Base-by-base conservation (phyloP, 192 early-diverging fungal genomes). In the Endogone sp. region DNA sequence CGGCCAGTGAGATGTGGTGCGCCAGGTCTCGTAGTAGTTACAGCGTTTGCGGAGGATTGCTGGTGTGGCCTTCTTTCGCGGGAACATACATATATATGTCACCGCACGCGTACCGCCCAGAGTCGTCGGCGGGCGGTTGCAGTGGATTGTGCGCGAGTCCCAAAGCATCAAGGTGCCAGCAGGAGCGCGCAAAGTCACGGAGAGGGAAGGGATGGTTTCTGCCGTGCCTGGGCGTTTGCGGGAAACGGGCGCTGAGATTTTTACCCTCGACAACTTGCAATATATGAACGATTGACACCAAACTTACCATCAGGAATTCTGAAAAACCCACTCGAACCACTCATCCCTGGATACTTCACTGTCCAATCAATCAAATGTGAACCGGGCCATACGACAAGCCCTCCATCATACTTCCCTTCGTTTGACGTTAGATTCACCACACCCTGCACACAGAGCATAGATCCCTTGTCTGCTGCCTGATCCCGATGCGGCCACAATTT, bases 111-210 rank as follows among this genome's bases (percentile, higher is more conserved):
- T 71, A 22, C 62, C 56, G 3, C 69, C 69, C 25, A 55, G 3
- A 16, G 28, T 58, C 25, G 69, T 64, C 2, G 69, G 69, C 21
- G 69, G 69, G 27, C 69, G 62, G 61, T 71, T 71, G 32, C 69
- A 71, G 54, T 71, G 69, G 27, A 71, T 64, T 64, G 65, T n/a
- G 16, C 69, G 69, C 22, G 69, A 71, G 55, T 71, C 69, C 69
- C 69, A 71, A 1, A 71, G 60, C 9, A 71, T 27, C 44, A 71
- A 28, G 54, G 63, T 65, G 31, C 69, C 69, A 0, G 69, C 69
- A 2, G 69, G 69, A 26, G 69, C 65, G 23, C 69, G 69, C 25
- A 71, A 27, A 24, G 65, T 64, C 56, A 58, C 69, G 3, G 69
- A 55, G 3, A 65, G 63, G 22, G 25, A 65, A 6, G 69, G 31